A percentile compares a stretch with the other conserved stretches of the same genome.
Conservation (phyloP, 202 grass and related monocot genomes). For the Eragrostis tef region DNA sequence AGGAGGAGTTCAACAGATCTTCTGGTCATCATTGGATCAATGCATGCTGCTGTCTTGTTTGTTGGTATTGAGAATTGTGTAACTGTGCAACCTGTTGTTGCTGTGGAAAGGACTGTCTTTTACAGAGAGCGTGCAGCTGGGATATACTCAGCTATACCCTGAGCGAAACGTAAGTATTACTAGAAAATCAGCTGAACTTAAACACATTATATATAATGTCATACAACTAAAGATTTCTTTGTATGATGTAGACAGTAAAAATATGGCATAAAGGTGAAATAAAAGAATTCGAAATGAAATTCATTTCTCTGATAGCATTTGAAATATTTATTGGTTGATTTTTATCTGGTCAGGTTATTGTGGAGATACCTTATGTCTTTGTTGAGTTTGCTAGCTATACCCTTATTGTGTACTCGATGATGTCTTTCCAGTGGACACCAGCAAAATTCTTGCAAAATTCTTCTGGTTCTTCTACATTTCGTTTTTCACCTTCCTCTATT, state of each 20-base stretch:
- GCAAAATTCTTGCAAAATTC: conserved; percentile 77
- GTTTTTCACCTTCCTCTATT: conserved; percentile 64
- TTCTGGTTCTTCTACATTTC: conserved; percentile 75
- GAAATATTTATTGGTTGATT: conserved; percentile 12
- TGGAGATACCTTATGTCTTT: conserved; percentile 77
- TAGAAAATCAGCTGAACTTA: conserved; percentile 32
- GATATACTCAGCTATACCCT: conserved; percentile 75
- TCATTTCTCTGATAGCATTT: conserved; percentile 31
- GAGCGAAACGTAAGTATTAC: conserved; percentile 59
- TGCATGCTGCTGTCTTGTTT: conserved; percentile 69
- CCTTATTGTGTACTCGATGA: conserved; percentile 63
- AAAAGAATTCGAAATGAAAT: conserved; percentile 18
- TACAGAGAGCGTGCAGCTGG: conserved; percentile 68
- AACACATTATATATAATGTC: neutral
- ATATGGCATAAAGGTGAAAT: conserved; percentile 1
- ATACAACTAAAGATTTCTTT: conserved; percentile 10
- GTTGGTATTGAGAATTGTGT: conserved; percentile 64
- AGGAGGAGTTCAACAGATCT: conserved; percentile 58
- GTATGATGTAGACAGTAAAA: neutral
- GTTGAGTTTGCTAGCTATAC: conserved; percentile 50
- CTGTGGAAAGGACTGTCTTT: conserved; percentile 70
- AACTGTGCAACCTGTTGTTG: conserved; percentile 61
- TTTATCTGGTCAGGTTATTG: conserved; percentile 55
- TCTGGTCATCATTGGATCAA: conserved; percentile 60
- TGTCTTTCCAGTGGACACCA: conserved; percentile 63